Base-by-base conservation (phyloP, 495 filamentous ascomycete genomes). In the Jackrogersella multiformis region DNA sequence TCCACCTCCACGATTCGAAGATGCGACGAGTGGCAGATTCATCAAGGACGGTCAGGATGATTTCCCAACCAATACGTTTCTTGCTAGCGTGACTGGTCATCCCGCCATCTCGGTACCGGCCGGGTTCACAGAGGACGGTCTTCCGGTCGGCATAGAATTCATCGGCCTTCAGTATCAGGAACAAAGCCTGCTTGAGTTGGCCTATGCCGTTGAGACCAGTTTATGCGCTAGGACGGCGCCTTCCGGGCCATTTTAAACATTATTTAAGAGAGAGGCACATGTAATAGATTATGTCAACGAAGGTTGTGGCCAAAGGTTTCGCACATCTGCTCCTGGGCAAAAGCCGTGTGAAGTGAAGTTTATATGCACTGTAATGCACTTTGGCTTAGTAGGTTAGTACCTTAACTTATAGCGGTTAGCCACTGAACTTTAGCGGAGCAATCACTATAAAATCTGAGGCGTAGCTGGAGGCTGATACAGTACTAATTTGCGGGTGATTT, bases 61-160 rank as follows among this genome's bases (percentile, higher is more conserved):
- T 38, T 74, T 74, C 55, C 72, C 72, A 15, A 73, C 70, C 20
- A 74, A 74, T 39, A 73, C 70, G 9, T 61, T 55, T 30, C 60
- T 74, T 26, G 72, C 66, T 5, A 70, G 62, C 35, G 66, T 73
- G 24, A 56, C 49, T 41, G 53, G 63, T 1, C 53, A 61, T 38
- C 72, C 72, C 1, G 72, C 72, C 12, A 73, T 74, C 20, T 73
- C 72, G 0, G 67, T 74, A 1, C 72, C 72, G 2, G 72, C 68
- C 15, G 72, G 72, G 0, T 74, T 74, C 28, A 74, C 72, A 4
- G 53, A 61, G 36, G 53, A 63, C 16, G 64, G 65, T 5, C 59
- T 74, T 18, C 72, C 72, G 16, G 58, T 74, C 15, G 72, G 72
- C 2, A 66, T 74, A 21, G 72, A 74, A 44, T 61, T 74, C 6